Evolutionary conservation across 768 basidiomycete genomes (phyloP).

Genomic region (Lactifluus rugatus): DNA sequence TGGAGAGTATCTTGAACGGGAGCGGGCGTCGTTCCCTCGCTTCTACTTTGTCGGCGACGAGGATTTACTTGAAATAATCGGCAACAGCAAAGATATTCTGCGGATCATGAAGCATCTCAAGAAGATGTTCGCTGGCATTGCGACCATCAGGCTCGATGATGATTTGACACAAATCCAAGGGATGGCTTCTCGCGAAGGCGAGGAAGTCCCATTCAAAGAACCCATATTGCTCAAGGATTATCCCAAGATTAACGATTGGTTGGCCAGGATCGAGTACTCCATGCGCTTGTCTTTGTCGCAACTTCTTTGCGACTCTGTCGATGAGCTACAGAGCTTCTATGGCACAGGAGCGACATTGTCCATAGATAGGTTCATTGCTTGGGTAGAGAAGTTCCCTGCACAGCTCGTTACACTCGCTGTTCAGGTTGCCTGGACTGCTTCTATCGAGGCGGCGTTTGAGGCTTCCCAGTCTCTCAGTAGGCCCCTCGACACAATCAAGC

Average conservation of each 20-base stretch:
- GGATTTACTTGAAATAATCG: slow-evolving; percentile 96
- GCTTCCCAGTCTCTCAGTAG: slow-evolving; percentile 44
- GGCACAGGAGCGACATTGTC: slow-evolving; percentile 50
- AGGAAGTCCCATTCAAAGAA: slow-evolving; percentile 76
- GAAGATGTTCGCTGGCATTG: slow-evolving; percentile 99
- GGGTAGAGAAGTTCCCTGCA: slow-evolving; percentile 93
- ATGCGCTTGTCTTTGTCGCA: slow-evolving; percentile 87
- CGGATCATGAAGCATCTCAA: slow-evolving; percentile 99
- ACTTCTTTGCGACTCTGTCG: slow-evolving; percentile 69
- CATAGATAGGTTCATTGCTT: slow-evolving; percentile 63
- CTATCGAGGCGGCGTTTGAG: slow-evolving; percentile 66
- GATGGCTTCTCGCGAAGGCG: slow-evolving; percentile 94
- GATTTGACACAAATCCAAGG: slow-evolving; percentile 82
- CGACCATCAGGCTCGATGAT: slow-evolving; percentile 80
- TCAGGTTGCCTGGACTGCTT: slow-evolving; percentile 89
- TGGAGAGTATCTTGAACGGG: slow-evolving; percentile 96
- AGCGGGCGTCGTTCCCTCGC: slow-evolving; percentile 94
- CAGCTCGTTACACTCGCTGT: slow-evolving; percentile 94
- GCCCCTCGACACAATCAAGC: slow-evolving; percentile 63
- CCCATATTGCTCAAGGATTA: slow-evolving; percentile 86
- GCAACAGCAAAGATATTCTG: slow-evolving; percentile 97
- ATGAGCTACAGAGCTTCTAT: slow-evolving; percentile 75
- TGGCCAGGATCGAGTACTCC: slow-evolving; percentile 82
- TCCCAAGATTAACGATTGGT: slow-evolving; percentile 98
- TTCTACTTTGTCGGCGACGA: slow-evolving; percentile 99